These are phyloP conservation scores for Coemansia interrupta DNA, from an alignment of 192 early-diverging fungal species.

Conservation along the genomic window DNA sequence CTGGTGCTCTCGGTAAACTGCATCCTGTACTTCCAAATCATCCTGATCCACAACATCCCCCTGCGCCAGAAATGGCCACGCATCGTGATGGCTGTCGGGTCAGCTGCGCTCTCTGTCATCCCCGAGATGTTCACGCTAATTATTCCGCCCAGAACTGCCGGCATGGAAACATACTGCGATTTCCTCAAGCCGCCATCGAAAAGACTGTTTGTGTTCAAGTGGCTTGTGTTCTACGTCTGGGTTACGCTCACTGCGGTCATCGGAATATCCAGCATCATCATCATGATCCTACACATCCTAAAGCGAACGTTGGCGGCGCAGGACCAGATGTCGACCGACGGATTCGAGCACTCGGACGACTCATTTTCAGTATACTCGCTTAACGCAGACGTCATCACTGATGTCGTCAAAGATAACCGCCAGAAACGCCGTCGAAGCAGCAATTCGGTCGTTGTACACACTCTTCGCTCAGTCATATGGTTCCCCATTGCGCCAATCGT, in stretches of 20 bases:
- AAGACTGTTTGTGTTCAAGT: slow-evolving; percentile 34
- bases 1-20: slow-evolving; percentile 29
- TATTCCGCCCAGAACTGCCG: slow-evolving; percentile 17
- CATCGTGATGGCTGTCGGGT: not conserved
- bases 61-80: slow-evolving; percentile 9
- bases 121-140: slow-evolving; percentile 19
- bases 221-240: slow-evolving; percentile 45
- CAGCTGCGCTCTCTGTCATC: slow-evolving; percentile 6
- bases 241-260: slow-evolving; percentile 7
- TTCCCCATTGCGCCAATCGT: slow-evolving; percentile 36
- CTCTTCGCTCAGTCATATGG: slow-evolving; percentile 32
- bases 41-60: slow-evolving; percentile 21
- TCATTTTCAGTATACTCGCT: not conserved
- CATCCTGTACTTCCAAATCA: slow-evolving; percentile 36
- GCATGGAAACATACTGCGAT: slow-evolving; percentile 24
- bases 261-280: slow-evolving; percentile 19
- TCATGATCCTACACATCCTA: slow-evolving; percentile 10
- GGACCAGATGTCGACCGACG: slow-evolving; percentile 9
- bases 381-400: not conserved
- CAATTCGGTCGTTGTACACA: slow-evolving; percentile 17
- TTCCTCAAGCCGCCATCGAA: slow-evolving; percentile 12
- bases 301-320: slow-evolving; percentile 8
- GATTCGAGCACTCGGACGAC: not conserved
- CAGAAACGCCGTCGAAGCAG: slow-evolving; percentile 16
- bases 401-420: slow-evolving; percentile 17